phyloP scores from a whole-genome alignment of 805 yeast genomes.

The Alloascoidea africana region DNA sequence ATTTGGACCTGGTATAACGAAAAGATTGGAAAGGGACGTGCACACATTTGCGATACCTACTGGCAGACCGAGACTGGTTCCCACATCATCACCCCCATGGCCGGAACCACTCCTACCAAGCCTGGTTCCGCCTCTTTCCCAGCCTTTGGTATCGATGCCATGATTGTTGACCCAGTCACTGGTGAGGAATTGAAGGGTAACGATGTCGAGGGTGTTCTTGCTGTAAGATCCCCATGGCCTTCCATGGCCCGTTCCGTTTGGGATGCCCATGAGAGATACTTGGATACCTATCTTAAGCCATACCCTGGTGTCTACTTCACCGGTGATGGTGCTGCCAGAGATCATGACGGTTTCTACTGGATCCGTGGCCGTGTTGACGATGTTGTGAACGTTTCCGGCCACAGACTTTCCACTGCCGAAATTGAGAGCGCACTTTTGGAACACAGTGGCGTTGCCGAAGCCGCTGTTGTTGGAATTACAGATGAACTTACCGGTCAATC shows the following conservation, averaged over 20 bases:
- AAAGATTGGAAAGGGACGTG: slow-evolving; percentile 75
- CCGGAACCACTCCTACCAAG: slow-evolving; percentile 89
- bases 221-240: slow-evolving; percentile 88
- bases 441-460: slow-evolving; percentile 70
- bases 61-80: slow-evolving; percentile 99
- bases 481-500: slow-evolving; percentile 98
- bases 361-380: slow-evolving; percentile 97
- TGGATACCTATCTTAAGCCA: slow-evolving; percentile 86
- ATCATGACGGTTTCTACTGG: slow-evolving; percentile 93
- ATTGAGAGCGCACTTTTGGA: slow-evolving; percentile 84
- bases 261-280: slow-evolving; percentile 72
- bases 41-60: slow-evolving; percentile 90
- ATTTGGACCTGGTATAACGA: slow-evolving; percentile 98
- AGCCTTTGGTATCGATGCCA: slow-evolving; percentile 87
- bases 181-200: slow-evolving; percentile 76
- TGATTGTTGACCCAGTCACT: slow-evolving; percentile 82
- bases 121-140: slow-evolving; percentile 97
- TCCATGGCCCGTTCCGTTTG: slow-evolving; percentile 96
- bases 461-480: slow-evolving; percentile 89
- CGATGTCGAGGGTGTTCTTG: slow-evolving; percentile 93
- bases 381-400: slow-evolving; percentile 96
- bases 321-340: slow-evolving; percentile 98
- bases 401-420: slow-evolving; percentile 93
- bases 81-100: slow-evolving; percentile 85
- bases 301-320: slow-evolving; percentile 91